phyloP scores from a whole-genome alignment of 306 rosid species.

The Cucumis melo region DNA sequence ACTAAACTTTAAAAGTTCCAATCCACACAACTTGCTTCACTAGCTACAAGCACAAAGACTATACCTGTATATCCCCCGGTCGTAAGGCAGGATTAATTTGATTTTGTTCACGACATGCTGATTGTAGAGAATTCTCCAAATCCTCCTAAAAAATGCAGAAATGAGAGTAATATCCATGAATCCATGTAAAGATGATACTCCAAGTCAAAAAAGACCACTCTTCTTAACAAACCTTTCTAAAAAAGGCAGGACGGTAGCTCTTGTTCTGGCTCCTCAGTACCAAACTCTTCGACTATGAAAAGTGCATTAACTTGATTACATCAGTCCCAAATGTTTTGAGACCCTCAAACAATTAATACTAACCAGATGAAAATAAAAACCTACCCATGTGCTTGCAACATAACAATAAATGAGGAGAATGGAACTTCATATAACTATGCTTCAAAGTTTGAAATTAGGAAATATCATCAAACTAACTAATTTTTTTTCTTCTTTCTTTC shows the following conservation, averaged over 20 bases:
- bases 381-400: background rate
- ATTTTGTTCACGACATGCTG: constrained; percentile 56
- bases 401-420: background rate
- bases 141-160: constrained; percentile 55
- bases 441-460: background rate
- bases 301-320: background rate
- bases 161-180: background rate
- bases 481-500: no score
- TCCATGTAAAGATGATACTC: constrained; percentile 2
- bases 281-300: constrained; percentile 65
- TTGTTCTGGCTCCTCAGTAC: constrained; percentile 58
- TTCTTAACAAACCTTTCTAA: constrained; percentile 59
- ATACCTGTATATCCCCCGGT: constrained; percentile 78
- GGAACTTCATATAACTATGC: background rate
- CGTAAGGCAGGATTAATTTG: constrained; percentile 42
- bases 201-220: background rate
- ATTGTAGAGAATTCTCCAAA: constrained; percentile 50
- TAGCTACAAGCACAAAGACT: constrained; percentile 2
- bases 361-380: background rate
- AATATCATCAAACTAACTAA: background rate
- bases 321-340: background rate
- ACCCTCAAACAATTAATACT: background rate
- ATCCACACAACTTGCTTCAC: constrained; percentile 3
- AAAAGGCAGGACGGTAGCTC: constrained; percentile 85
- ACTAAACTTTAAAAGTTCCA: constrained; percentile 4